phyloP scores from a whole-genome alignment of 495 filamentous ascomycete genomes.

The Pyrenopolyporus hunteri region DNA sequence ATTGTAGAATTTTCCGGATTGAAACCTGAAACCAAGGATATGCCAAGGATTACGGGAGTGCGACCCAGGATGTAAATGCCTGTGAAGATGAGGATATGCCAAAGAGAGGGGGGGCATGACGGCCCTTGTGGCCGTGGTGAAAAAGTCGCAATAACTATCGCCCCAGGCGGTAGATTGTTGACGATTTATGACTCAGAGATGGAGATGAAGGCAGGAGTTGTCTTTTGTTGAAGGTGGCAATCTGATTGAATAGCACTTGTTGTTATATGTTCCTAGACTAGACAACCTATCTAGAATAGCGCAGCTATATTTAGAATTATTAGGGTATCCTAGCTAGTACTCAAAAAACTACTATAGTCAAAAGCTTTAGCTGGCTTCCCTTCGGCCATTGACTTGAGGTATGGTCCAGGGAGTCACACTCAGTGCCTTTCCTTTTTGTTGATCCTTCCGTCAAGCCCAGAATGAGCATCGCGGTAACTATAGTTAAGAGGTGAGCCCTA shows the following conservation, averaged over 20 bases:
- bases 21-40: constrained; percentile 23
- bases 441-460: no score
- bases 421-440: no score
- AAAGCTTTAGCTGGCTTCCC: not conserved
- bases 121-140: constrained; percentile 14
- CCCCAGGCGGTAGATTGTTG: constrained; percentile 16
- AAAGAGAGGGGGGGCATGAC: constrained; percentile 8
- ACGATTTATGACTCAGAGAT: not conserved
- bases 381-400: no score
- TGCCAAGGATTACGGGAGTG: constrained; percentile 25
- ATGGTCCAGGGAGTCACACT: no score
- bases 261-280: constrained; percentile 5
- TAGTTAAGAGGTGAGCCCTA: no score
- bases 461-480: no score
- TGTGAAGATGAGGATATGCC: constrained; percentile 26
- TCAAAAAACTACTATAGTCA: not conserved
- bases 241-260: constrained; percentile 16
- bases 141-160: constrained; percentile 7
- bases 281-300: constrained; percentile 15
- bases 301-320: constrained; percentile 21
- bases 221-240: constrained; percentile 7
- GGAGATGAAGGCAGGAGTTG: constrained; percentile 13
- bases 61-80: constrained; percentile 27
- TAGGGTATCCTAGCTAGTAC: not conserved
- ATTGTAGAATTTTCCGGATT: constrained; percentile 33